These are phyloP conservation scores for Rubia occidens DNA, from an alignment of 305 asterid genomes.

Conservation along the genomic window DNA sequence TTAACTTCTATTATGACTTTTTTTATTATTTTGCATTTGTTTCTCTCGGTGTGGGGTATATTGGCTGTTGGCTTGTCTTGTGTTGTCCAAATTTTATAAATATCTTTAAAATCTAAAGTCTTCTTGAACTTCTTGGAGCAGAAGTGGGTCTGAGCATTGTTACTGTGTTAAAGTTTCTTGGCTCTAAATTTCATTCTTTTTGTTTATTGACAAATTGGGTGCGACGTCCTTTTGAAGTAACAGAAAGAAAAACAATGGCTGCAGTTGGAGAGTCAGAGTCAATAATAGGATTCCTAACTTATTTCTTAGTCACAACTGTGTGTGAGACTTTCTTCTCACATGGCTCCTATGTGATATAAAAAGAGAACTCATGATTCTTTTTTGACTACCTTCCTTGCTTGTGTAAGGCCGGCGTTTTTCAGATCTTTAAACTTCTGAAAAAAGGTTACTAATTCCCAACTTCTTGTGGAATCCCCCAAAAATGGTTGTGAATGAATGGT, in stretches of 20 bases:
- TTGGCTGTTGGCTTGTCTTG: background rate
- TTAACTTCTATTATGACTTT: no score
- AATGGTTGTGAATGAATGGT: background rate
- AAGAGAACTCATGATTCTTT: background rate
- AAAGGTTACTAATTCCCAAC: background rate
- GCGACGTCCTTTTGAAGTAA: background rate
- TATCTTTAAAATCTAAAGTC: background rate
- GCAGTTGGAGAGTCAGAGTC: background rate
- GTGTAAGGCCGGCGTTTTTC: background rate
- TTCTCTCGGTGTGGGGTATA: no score
- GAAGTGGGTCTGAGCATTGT: background rate
- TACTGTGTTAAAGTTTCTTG: background rate
- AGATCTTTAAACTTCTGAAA: background rate
- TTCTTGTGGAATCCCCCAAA: background rate
- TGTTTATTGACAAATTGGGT: background rate
- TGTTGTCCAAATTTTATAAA: background rate
- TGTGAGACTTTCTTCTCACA: background rate
- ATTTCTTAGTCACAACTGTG: background rate
- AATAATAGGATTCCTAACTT: background rate
- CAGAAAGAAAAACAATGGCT: background rate
- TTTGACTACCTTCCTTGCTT: background rate
- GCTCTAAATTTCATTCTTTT: background rate
- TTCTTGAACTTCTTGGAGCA: background rate
- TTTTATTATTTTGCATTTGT: background rate
- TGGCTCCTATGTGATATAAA: background rate